Conservation (phyloP, 1,284 basidiomycete species). For the Violaceomyces palustris region DNA sequence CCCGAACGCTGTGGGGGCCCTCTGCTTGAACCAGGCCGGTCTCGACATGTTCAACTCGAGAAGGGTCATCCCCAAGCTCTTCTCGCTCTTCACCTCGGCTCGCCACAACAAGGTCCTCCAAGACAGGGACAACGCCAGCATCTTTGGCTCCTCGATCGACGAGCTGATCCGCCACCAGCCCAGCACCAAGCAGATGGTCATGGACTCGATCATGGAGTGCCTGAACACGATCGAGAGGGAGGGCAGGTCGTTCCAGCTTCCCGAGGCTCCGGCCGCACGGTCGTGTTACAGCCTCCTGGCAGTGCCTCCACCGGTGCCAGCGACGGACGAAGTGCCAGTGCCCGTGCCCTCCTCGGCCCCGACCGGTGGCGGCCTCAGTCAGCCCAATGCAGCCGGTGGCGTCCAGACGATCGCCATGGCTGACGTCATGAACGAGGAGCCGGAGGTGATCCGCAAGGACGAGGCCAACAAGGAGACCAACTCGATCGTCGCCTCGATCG, state of each 20-base stretch:
- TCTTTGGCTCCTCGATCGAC: conserved; percentile 84
- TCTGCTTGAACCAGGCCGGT: conserved; percentile 88
- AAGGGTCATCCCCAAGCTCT: conserved; percentile 74
- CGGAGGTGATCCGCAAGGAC: conserved; percentile 33
- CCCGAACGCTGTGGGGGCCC: conserved; percentile 90
- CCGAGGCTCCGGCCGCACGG: conserved; percentile 19
- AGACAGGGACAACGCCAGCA: conserved; percentile 85
- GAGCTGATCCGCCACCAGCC: conserved; percentile 97
- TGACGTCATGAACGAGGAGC: conserved; percentile 33
- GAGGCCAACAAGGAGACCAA: conserved; percentile 32
- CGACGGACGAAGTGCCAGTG: neutral
- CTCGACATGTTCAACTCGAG: conserved; percentile 71
- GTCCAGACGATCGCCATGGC: conserved; percentile 25
- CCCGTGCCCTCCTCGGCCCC: too few relatives aligned
- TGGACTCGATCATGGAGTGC: conserved; percentile 25
- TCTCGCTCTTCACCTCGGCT: conserved; percentile 79
- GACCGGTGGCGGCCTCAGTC: too few relatives aligned
- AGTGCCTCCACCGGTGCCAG: neutral
- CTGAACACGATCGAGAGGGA: conserved; percentile 60
- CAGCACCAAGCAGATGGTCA: conserved; percentile 68
- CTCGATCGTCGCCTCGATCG: conserved; percentile 38
- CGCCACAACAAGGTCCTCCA: conserved; percentile 77
- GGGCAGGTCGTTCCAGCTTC: conserved; percentile 58
- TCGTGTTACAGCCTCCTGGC: conserved; percentile 28
- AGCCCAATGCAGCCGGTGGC: neutral